These are phyloP conservation scores for Colletotrichum tabaci DNA, from an alignment of 2,329 filamentous ascomycete genomes.

Conservation along the genomic window DNA sequence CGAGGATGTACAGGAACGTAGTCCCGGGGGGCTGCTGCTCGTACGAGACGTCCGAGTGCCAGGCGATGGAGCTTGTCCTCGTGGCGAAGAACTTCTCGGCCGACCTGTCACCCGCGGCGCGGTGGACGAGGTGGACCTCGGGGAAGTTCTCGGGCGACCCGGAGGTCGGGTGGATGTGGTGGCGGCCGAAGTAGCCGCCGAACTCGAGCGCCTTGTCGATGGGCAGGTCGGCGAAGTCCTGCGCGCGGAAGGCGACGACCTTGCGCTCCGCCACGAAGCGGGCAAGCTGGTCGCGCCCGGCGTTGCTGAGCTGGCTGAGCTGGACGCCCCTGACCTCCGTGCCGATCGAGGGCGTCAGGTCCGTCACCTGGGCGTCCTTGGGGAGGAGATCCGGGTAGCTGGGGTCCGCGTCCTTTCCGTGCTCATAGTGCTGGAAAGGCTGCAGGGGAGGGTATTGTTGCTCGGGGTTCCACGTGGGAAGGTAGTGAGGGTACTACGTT, in stretches of 20 bases:
- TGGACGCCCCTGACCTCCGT: conserved; percentile 76
- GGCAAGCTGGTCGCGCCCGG: conserved; percentile 77
- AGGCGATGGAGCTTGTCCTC: conserved; percentile 85
- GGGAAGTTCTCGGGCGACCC: conserved; percentile 77
- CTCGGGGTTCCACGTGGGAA: conserved; percentile 72
- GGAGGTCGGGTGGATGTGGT: conserved; percentile 81
- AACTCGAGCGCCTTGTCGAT: conserved; percentile 75
- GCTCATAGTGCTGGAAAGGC: conserved; percentile 75
- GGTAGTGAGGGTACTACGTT: conserved; percentile 59
- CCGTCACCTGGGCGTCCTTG: conserved; percentile 59
- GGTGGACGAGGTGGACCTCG: conserved; percentile 78
- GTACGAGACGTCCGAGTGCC: conserved; percentile 92
- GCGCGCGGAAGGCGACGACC: conserved; percentile 78
- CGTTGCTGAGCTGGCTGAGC: conserved; percentile 72
- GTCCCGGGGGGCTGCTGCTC: conserved; percentile 91
- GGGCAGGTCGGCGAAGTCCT: conserved; percentile 73
- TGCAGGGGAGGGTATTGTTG: conserved; percentile 71
- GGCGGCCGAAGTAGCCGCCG: conserved; percentile 77
- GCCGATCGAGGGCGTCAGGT: conserved; percentile 76
- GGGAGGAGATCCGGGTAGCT: conserved; percentile 73
- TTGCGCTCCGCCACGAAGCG: conserved; percentile 76
- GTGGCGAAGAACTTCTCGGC: conserved; percentile 73
- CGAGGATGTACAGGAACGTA: conserved; percentile 90
- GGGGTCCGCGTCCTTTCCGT: conserved; percentile 76
- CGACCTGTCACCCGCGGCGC: conserved; percentile 66